A percentile compares a stretch with the other conserved stretches of the same genome.
phyloP scores from a whole-genome alignment of 768 basidiomycete genomes.

The Kwoniella bestiolae region DNA sequence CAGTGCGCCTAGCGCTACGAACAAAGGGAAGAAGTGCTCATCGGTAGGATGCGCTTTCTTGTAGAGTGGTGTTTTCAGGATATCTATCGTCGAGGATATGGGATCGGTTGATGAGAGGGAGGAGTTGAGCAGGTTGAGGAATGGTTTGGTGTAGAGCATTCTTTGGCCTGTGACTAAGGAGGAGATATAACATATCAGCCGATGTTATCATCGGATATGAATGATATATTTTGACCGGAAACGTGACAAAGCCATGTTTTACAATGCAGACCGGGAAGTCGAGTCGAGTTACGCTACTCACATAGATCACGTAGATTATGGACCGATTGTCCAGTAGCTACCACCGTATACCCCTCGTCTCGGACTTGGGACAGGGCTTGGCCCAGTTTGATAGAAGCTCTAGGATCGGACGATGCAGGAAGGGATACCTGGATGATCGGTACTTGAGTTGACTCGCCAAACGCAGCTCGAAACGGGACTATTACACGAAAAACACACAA shows the following conservation, averaged over 20 bases:
- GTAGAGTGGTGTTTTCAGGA: slow-evolving; percentile 69
- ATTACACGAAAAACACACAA: not conserved
- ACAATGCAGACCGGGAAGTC: too few species aligned
- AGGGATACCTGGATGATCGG: slow-evolving; percentile 50
- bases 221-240: too few species aligned
- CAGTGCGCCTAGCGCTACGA: slow-evolving; percentile 75
- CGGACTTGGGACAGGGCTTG: slow-evolving; percentile 36
- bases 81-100: slow-evolving; percentile 36
- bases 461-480: slow-evolving; percentile 46
- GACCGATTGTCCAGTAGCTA: slow-evolving; percentile 50
- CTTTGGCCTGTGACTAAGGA: slow-evolving; percentile 31
- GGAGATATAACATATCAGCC: not conserved
- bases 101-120: slow-evolving; percentile 29
- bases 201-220: not conserved
- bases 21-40: slow-evolving; percentile 81
- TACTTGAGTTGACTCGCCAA: slow-evolving; percentile 30
- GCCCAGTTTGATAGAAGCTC: slow-evolving; percentile 41
- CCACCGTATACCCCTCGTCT: slow-evolving; percentile 48
- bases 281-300: slow-evolving; percentile 25
- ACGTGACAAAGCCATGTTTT: too few species aligned
- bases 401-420: slow-evolving; percentile 35
- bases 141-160: slow-evolving; percentile 35
- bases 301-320: slow-evolving; percentile 53
- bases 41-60: slow-evolving; percentile 72
- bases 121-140: slow-evolving; percentile 20